Evolutionary conservation across 768 basidiomycete genomes (phyloP).

Genomic region (Pholiota conissans): DNA sequence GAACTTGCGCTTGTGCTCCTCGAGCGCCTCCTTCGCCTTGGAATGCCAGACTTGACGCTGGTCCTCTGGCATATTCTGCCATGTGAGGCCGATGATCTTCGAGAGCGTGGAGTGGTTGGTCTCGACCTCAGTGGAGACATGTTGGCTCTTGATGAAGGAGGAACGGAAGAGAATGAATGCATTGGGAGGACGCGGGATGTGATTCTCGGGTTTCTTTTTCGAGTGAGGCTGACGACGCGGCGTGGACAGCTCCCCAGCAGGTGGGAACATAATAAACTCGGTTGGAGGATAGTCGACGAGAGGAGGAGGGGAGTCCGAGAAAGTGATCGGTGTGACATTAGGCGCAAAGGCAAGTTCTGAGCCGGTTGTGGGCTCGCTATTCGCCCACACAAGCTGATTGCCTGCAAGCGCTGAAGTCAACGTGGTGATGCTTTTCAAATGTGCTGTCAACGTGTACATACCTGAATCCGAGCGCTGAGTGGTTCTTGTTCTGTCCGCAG

Average conservation of each 20-base stretch:
- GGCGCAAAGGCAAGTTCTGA: conserved; percentile 22
- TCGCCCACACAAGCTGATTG: conserved; percentile 31
- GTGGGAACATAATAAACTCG: conserved; percentile 61
- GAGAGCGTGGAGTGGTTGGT: conserved; percentile 82
- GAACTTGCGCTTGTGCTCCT: conserved; percentile 76
- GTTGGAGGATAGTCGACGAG: conserved; percentile 28
- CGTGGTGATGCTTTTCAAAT: conserved; percentile 7
- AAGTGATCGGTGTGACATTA: conserved; percentile 22
- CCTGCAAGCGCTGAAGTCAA: conserved; percentile 24
- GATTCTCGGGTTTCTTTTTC: conserved; percentile 71
- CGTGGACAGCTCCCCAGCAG: conserved; percentile 21
- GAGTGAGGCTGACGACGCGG: conserved; percentile 53
- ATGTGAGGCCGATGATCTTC: conserved; percentile 83
- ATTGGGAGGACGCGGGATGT: conserved; percentile 83
- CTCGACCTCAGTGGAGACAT: conserved; percentile 76
- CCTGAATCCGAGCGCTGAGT: conserved; percentile 25
- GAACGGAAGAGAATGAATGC: conserved; percentile 88
- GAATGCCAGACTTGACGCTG: conserved; percentile 77
- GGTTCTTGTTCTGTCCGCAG: conserved; percentile 31
- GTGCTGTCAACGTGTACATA: conserved; percentile 13
- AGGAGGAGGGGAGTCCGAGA: conserved; percentile 27
- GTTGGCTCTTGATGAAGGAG: conserved; percentile 77
- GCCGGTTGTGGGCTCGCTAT: conserved; percentile 22
- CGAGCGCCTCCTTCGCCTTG: conserved; percentile 72
- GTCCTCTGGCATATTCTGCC: conserved; percentile 76